phyloP scores from a whole-genome alignment of 1,139 yeast genomes.

The Saccharomyces hybrid region DNA sequence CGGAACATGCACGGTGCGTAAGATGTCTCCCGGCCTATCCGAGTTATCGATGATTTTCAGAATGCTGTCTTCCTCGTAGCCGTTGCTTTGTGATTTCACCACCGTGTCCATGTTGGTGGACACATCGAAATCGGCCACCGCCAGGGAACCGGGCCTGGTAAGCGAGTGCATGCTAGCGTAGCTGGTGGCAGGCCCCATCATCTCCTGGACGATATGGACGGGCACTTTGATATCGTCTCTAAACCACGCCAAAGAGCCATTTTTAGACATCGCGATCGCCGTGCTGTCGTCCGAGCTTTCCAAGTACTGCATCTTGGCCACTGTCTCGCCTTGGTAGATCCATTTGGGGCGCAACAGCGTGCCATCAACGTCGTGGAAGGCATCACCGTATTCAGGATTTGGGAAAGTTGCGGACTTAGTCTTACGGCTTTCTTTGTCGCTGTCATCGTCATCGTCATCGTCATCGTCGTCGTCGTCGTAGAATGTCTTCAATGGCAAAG shows the following conservation, averaged over 20 bases:
- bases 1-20: constrained; percentile 23
- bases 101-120: constrained; percentile 24
- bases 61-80: constrained; percentile 24
- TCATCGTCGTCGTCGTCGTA: constrained; percentile 7
- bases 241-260: constrained; percentile 31
- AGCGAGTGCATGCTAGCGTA: constrained; percentile 26
- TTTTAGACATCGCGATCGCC: constrained; percentile 25
- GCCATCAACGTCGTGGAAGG: constrained; percentile 15
- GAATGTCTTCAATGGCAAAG: constrained; percentile 24
- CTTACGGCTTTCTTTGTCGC: constrained; percentile 2
- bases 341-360: constrained; percentile 20
- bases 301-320: constrained; percentile 22
- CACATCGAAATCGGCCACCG: constrained; percentile 26
- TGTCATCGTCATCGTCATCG: constrained; percentile 4
- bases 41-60: constrained; percentile 27
- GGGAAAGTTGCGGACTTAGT: constrained; percentile 7
- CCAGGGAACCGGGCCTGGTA: constrained; percentile 16
- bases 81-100: constrained; percentile 27
- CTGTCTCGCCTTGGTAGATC: constrained; percentile 28
- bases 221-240: constrained; percentile 26
- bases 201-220: constrained; percentile 27
- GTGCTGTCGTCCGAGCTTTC: constrained; percentile 21
- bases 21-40: constrained; percentile 24
- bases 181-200: constrained; percentile 28
- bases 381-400: constrained; percentile 22